A percentile compares a stretch with the other conserved stretches of the same genome.
phyloP scores from a whole-genome alignment of 495 filamentous ascomycete species.

The Elasticomyces elasticus region DNA sequence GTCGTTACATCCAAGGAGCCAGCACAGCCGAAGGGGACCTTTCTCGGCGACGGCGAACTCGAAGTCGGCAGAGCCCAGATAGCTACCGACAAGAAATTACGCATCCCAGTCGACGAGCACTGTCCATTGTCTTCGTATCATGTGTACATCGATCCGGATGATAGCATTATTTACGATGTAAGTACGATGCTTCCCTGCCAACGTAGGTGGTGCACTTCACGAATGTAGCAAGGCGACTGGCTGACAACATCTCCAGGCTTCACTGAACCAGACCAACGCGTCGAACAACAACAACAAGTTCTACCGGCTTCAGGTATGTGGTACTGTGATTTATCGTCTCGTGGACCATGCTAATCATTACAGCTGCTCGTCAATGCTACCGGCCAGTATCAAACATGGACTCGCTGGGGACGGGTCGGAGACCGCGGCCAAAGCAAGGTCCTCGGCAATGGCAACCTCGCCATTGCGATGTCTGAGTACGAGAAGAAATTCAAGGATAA shows the following conservation, averaged over 20 bases:
- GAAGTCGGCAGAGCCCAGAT: conserved; percentile 37
- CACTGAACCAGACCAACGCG: conserved; percentile 50
- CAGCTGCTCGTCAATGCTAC: conserved; percentile 1
- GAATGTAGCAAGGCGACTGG: too few species aligned
- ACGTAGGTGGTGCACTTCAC: too few species aligned
- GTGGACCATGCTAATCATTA: background rate
- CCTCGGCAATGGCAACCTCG: conserved; percentile 22
- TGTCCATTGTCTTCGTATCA: conserved; percentile 19
- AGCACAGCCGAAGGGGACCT: conserved; percentile 12
- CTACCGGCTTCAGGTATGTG: conserved; percentile 51
- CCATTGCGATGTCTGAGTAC: conserved; percentile 44
- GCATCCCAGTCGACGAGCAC: conserved; percentile 44
- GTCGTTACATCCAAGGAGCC: background rate
- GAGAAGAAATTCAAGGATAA: conserved; percentile 72
- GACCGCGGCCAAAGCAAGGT: conserved; percentile 51
- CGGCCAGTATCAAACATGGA: conserved; percentile 23
- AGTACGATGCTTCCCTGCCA: too few species aligned
- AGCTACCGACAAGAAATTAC: conserved; percentile 32
- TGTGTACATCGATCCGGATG: background rate
- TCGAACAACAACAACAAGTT: conserved; percentile 40
- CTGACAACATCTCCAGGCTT: too few species aligned
- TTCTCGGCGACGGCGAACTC: conserved; percentile 23
- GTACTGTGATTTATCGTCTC: too few species aligned
- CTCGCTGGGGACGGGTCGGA: conserved; percentile 13
- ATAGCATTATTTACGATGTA: conserved; percentile 52